These are phyloP conservation scores for Lodderomyces metapsilosis DNA, from an alignment of 1,139 yeast species.

Conservation along the genomic window DNA sequence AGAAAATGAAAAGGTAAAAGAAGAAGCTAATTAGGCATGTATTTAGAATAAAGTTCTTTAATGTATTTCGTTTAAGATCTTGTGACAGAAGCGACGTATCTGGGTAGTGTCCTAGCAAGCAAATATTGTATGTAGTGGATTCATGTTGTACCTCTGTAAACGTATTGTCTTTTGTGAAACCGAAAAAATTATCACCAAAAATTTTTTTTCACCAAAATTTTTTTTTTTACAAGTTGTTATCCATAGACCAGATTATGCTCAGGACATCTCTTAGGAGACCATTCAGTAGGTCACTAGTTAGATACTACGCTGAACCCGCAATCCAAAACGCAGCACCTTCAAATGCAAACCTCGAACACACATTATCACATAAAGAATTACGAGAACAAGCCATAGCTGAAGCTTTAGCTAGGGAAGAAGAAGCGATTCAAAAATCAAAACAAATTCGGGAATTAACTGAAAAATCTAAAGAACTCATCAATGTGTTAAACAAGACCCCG, in stretches of 20 bases:
- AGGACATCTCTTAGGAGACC: slow-evolving; percentile 4
- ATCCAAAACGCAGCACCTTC: neutral
- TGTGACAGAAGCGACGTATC: too few species aligned
- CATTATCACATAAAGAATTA: slow-evolving; percentile 28
- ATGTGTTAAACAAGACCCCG: slow-evolving; percentile 38
- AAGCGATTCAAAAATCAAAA: slow-evolving; percentile 35
- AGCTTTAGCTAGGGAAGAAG: slow-evolving; percentile 47
- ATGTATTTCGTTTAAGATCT: neutral
- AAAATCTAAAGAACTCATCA: slow-evolving; percentile 27
- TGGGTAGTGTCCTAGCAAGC: too few species aligned
- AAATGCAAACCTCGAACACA: slow-evolving; percentile 4
- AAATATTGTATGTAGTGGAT: too few species aligned
- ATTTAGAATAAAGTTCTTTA: neutral
- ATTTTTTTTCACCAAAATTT: neutral
- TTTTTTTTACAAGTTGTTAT: neutral
- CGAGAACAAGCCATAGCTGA: slow-evolving; percentile 46
- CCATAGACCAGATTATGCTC: slow-evolving; percentile 3
- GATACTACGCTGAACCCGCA: neutral
- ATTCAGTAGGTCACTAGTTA: slow-evolving; percentile 2
- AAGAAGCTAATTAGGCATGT: slow-evolving; percentile 6
- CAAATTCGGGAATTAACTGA: slow-evolving; percentile 36
- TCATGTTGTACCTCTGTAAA: too few species aligned
- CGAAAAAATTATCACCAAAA: neutral
- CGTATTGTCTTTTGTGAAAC: neutral
- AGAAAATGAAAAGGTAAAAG: neutral